Percentiles rank a stretch among this genome's conserved stretches.
These are phyloP conservation scores for Leishmania tropica DNA, from an alignment of 208 protist genomes.

Conservation along the genomic window DNA sequence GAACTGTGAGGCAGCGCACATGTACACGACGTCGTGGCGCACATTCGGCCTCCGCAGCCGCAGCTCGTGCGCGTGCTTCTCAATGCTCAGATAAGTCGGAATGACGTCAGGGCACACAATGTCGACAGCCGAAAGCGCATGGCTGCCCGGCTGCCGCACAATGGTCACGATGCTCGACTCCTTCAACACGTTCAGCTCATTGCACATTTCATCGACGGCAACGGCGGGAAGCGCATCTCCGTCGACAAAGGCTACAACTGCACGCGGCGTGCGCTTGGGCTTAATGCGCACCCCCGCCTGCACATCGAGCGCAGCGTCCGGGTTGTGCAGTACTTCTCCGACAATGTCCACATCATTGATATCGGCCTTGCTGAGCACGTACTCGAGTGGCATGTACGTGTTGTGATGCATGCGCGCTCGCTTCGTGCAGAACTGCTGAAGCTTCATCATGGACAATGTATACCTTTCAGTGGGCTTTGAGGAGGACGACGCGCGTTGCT, in stretches of 20 bases:
- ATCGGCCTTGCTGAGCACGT: conserved; percentile 35
- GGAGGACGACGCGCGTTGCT: conserved; percentile 10
- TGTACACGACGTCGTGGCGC: conserved; percentile 81
- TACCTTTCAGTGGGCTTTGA: conserved; percentile 19
- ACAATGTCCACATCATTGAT: conserved; percentile 36
- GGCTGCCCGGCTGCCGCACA: conserved; percentile 45
- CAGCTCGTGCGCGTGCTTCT: conserved; percentile 61
- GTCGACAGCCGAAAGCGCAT: conserved; percentile 47
- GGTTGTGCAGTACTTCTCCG: conserved; percentile 32
- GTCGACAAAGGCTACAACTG: conserved; percentile 73
- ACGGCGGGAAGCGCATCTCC: conserved; percentile 58
- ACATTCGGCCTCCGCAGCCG: conserved; percentile 37
- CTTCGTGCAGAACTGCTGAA: conserved; percentile 30
- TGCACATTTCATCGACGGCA: conserved; percentile 69
- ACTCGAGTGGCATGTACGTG: conserved; percentile 42
- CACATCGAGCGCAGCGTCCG: conserved; percentile 41
- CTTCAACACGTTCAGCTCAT: conserved; percentile 53
- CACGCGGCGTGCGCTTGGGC: conserved; percentile 42
- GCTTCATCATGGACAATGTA: conserved; percentile 3
- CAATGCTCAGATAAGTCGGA: conserved; percentile 62
- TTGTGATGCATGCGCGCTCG: conserved; percentile 11
- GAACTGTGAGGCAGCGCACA: conserved; percentile 70
- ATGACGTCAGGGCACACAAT: conserved; percentile 51
- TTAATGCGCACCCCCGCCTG: conserved; percentile 45
- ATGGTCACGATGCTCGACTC: conserved; percentile 46